A percentile compares a stretch with the other conserved stretches of the same genome.
phyloP scores from a whole-genome alignment of 1,139 yeast genomes.

The Candida mesenterica region DNA sequence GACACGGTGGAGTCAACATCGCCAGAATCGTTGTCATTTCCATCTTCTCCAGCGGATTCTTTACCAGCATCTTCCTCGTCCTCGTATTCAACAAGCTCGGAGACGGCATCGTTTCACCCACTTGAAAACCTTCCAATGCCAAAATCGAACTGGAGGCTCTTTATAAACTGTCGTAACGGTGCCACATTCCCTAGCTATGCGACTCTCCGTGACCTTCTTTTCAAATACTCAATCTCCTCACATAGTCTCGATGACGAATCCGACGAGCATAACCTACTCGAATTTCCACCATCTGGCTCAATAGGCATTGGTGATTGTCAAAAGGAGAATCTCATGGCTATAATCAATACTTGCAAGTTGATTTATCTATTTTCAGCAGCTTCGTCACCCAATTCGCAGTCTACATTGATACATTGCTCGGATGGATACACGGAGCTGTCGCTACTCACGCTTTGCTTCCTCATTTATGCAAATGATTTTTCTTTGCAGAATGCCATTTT shows the following conservation, averaged over 20 bases:
- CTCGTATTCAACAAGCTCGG: constrained; percentile 29
- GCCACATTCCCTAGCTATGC: constrained; percentile 52
- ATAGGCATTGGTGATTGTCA: constrained; percentile 70
- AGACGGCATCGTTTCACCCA: constrained; percentile 3
- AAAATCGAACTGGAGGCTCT: constrained; percentile 38
- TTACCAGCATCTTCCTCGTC: constrained; percentile 19
- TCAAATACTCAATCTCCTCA: constrained; percentile 29
- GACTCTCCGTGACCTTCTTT: constrained; percentile 36
- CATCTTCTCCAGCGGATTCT: no score
- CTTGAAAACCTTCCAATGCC: constrained; percentile 18
- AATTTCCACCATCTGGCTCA: constrained; percentile 84
- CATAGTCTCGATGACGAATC: constrained; percentile 20
- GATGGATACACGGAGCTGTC: constrained; percentile 95
- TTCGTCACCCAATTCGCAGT: constrained; percentile 26
- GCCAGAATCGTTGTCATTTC: no score
- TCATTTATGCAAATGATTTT: constrained; percentile 64
- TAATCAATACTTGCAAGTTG: constrained; percentile 64
- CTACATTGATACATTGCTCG: constrained; percentile 66
- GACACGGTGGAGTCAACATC: no score
- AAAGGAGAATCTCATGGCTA: constrained; percentile 51
- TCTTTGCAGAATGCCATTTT: constrained; percentile 51
- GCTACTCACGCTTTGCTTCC: constrained; percentile 63
- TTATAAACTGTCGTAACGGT: constrained; percentile 50
- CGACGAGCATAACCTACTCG: constrained; percentile 41
- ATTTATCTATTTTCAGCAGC: constrained; percentile 43